phyloP scores from a whole-genome alignment of 1,284 basidiomycete species.

The Ustilago loliicola region DNA sequence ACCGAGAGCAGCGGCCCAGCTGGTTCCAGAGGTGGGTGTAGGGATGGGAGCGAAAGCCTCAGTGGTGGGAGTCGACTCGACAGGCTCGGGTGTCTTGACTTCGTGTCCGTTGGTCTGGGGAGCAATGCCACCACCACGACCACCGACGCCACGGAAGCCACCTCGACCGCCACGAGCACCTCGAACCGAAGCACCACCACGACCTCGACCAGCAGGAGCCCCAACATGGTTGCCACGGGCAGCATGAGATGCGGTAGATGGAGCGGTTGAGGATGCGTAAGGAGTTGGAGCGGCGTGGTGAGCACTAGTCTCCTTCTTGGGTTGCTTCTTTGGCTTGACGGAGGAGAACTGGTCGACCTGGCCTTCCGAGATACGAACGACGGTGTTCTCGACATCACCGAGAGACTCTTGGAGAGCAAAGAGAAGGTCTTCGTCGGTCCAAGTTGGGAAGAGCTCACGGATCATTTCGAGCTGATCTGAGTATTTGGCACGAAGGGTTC shows the following conservation, averaged over 20 bases:
- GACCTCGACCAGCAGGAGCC: slow-evolving; percentile 51
- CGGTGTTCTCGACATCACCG: slow-evolving; percentile 82
- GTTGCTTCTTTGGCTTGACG: slow-evolving; percentile 83
- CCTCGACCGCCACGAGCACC: slow-evolving; percentile 63
- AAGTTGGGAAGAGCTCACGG: slow-evolving; percentile 82
- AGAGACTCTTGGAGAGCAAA: slow-evolving; percentile 80
- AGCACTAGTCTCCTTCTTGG: slow-evolving; percentile 60
- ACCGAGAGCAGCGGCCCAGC: slow-evolving; percentile 61
- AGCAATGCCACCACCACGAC: slow-evolving; percentile 56
- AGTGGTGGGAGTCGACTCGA: slow-evolving; percentile 39
- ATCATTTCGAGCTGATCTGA: slow-evolving; percentile 75
- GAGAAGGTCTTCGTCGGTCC: slow-evolving; percentile 84
- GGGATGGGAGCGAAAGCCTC: slow-evolving; percentile 50
- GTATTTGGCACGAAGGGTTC: slow-evolving; percentile 65
- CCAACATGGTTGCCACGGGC: slow-evolving; percentile 48
- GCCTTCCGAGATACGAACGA: slow-evolving; percentile 83
- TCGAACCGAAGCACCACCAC: slow-evolving; percentile 53
- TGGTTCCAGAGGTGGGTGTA: slow-evolving; percentile 53
- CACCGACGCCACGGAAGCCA: slow-evolving; percentile 58
- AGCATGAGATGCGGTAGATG: slow-evolving; percentile 32
- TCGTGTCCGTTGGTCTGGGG: slow-evolving; percentile 60
- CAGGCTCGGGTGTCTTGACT: slow-evolving; percentile 44
- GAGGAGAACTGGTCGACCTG: slow-evolving; percentile 85
- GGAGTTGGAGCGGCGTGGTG: slow-evolving; percentile 31
- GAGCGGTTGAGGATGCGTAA: slow-evolving; percentile 16